Conservation (phyloP, 306 rosid species). For the Trifolium pratense region DNA sequence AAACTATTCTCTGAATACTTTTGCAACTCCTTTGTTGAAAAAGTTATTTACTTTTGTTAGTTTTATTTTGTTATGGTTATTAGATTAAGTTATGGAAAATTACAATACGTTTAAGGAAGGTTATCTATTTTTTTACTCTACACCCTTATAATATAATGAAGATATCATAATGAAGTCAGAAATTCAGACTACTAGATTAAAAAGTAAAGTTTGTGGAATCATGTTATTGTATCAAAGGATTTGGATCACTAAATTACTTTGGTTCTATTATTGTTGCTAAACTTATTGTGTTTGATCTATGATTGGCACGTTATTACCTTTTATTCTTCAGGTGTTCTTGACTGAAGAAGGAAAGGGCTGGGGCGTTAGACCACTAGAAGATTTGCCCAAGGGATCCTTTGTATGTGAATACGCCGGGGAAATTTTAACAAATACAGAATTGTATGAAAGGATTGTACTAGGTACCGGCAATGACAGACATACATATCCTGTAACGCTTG, state of each 20-base stretch:
- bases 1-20: conserved; percentile 14
- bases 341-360: conserved; percentile 83
- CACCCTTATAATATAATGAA: background rate
- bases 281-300: conserved; percentile 27
- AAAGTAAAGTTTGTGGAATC: conserved; percentile 5
- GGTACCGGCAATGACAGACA: conserved; percentile 61
- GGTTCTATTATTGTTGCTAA: conserved; percentile 22
- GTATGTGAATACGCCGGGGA: conserved; percentile 92
- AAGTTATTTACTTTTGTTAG: conserved; percentile 9
- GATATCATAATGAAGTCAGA: background rate
- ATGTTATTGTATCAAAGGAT: background rate
- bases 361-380: conserved; percentile 81
- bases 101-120: background rate
- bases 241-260: background rate
- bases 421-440: conserved; percentile 79
- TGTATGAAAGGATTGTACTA: conserved; percentile 62
- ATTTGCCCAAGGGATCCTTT: conserved; percentile 76
- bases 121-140: background rate
- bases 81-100: conserved; percentile 15
- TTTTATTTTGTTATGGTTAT: conserved; percentile 17
- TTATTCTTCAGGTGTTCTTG: conserved; percentile 66
- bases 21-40: conserved; percentile 18
- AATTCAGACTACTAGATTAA: background rate
- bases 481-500: conserved; percentile 90
- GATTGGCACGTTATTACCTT: conserved; percentile 9